Percentiles rank a stretch among this genome's conserved stretches.
Conservation (phyloP, 345 rosid genomes). For the Pistacia integerrima region DNA sequence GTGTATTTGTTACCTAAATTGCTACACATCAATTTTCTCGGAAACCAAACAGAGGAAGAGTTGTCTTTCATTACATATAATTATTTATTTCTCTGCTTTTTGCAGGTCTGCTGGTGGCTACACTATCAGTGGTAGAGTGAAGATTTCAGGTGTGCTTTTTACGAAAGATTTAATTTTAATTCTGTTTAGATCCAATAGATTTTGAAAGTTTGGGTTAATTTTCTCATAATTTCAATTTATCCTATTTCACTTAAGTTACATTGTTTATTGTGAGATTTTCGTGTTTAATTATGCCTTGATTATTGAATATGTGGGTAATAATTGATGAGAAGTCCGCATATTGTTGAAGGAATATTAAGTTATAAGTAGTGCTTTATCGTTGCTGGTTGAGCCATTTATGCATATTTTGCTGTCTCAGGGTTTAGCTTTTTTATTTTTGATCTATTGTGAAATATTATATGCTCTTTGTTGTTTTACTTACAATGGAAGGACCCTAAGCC, state of each 20-base stretch:
- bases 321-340: not conserved
- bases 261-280: too few relatives aligned
- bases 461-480: not conserved
- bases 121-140: slow-evolving; percentile 80
- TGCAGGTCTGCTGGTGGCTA: slow-evolving; percentile 69
- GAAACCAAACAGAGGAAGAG: not conserved
- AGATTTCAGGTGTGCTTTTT: slow-evolving; percentile 52
- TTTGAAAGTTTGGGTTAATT: too few relatives aligned
- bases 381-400: not conserved
- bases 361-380: not conserved
- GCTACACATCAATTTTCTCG: not conserved
- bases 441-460: not conserved
- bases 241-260: too few relatives aligned
- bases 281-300: too few relatives aligned
- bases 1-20: too few relatives aligned
- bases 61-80: not conserved
- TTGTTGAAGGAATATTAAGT: not conserved
- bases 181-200: not conserved
- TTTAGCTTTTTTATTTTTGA: not conserved
- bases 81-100: not conserved
- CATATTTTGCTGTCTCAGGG: not conserved
- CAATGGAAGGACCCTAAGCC: too few relatives aligned
- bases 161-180: not conserved
- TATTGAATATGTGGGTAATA: not conserved
- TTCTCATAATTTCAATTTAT: too few relatives aligned